phyloP scores from a whole-genome alignment of 2,329 filamentous ascomycete genomes.

The Talaromyces atroroseus region DNA sequence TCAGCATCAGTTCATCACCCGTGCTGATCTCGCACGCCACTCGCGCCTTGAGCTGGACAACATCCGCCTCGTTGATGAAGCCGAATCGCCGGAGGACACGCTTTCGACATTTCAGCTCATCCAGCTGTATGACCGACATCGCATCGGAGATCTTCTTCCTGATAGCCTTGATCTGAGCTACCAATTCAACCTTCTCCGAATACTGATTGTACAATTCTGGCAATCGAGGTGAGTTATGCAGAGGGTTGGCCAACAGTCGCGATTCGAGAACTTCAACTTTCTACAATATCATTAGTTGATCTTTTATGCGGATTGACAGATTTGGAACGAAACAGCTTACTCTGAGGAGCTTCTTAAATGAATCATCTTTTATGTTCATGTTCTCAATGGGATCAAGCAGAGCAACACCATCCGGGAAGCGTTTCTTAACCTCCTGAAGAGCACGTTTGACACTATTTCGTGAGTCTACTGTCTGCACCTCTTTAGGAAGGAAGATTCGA shows the following conservation, averaged over 20 bases:
- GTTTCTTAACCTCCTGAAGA: constrained; percentile 71
- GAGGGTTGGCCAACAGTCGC: constrained; percentile 76
- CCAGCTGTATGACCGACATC: constrained; percentile 83
- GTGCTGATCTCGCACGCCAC: constrained; percentile 98
- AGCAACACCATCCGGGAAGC: constrained; percentile 89
- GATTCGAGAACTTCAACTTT: constrained; percentile 98
- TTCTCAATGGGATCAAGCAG: constrained; percentile 90
- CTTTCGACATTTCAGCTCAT: constrained; percentile 94
- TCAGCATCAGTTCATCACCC: constrained; percentile 87
- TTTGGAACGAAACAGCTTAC: constrained; percentile 32
- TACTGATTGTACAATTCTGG: constrained; percentile 84
- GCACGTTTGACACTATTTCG: constrained; percentile 62
- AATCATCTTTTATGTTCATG: constrained; percentile 88
- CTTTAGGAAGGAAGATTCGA: constrained; percentile 74
- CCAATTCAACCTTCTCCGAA: constrained; percentile 68
- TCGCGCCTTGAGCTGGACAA: constrained; percentile 93
- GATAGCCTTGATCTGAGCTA: constrained; percentile 74
- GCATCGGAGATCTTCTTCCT: constrained; percentile 84
- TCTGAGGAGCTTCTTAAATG: constrained; percentile 81
- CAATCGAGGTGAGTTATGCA: constrained; percentile 84
- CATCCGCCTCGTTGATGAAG: constrained; percentile 92
- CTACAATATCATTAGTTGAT: constrained; percentile 37
- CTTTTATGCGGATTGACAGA: neutral
- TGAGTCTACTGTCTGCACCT: constrained; percentile 63
- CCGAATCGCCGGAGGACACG: constrained; percentile 87